phyloP scores from a whole-genome alignment of 2,329 filamentous ascomycete species.

The Pyrenophora graminea region DNA sequence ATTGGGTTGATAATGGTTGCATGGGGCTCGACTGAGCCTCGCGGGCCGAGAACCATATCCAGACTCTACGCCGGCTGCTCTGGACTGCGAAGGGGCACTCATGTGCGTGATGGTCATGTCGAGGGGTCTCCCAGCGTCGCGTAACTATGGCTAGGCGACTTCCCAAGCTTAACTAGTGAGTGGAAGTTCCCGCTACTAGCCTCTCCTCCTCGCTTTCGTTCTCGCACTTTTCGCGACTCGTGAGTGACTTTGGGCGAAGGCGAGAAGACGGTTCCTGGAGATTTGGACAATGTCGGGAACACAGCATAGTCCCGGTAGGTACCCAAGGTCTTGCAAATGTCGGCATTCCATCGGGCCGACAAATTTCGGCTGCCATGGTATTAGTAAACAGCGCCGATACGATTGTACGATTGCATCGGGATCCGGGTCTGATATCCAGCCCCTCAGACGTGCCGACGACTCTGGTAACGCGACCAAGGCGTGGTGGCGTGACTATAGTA shows the following conservation, averaged over 20 bases:
- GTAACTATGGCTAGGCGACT: conserved; percentile 8
- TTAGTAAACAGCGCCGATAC: conserved; percentile 1
- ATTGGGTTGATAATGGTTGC: conserved; percentile 18
- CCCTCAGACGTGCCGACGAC: conserved; percentile 1
- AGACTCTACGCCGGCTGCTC: conserved; percentile 15
- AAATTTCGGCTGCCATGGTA: neutral
- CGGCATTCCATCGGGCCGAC: neutral
- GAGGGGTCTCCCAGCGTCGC: neutral
- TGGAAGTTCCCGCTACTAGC: neutral
- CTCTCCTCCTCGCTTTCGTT: neutral
- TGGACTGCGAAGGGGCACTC: neutral
- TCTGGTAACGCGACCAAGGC: neutral
- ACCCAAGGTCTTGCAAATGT: neutral
- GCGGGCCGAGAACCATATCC: conserved; percentile 18
- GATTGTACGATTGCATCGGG: neutral
- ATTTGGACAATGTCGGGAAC: neutral
- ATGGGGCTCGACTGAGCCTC: conserved; percentile 12
- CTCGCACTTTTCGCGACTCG: neutral
- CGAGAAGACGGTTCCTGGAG: neutral
- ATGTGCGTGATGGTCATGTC: conserved; percentile 17
- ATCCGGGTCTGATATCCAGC: neutral
- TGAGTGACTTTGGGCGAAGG: neutral
- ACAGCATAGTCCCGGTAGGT: neutral
- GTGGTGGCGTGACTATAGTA: conserved; percentile 20
- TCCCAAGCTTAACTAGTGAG: neutral